These are phyloP conservation scores for Cercospora janseana DNA, from an alignment of 2,329 filamentous ascomycete genomes.

Conservation along the genomic window DNA sequence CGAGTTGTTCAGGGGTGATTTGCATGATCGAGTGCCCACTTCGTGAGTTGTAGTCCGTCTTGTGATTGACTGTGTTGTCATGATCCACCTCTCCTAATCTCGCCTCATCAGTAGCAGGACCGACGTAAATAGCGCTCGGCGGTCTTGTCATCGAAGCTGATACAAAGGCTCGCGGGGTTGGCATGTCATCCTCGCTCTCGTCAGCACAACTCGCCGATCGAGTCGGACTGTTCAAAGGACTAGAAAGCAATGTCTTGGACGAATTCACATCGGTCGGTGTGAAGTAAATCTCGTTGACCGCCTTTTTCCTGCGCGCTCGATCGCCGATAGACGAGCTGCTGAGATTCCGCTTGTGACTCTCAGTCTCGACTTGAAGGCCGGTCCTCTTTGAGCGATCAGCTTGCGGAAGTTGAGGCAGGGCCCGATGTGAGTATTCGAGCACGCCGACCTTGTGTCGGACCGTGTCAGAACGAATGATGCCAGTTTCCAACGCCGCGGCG, in stretches of 20 bases:
- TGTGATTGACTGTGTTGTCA: background rate
- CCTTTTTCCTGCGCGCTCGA: conserved; percentile 12
- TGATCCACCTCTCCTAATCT: background rate
- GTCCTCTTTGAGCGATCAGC: background rate
- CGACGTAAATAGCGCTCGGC: conserved; percentile 20
- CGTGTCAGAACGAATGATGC: conserved; percentile 10
- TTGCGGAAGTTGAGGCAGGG: conserved; percentile 3
- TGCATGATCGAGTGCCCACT: conserved; percentile 5
- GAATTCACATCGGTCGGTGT: conserved; percentile 28
- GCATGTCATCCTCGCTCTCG: conserved; percentile 17
- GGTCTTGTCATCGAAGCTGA: conserved; percentile 13
- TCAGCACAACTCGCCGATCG: conserved; percentile 4
- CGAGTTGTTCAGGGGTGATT: conserved; percentile 28
- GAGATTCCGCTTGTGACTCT: conserved; percentile 19
- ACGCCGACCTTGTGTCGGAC: conserved; percentile 8
- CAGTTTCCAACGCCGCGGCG: conserved; percentile 4
- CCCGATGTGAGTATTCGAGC: conserved; percentile 7
- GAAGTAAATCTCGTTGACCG: conserved; percentile 30
- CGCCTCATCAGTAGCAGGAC: background rate
- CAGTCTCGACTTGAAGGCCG: conserved; percentile 13
- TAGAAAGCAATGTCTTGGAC: conserved; percentile 27
- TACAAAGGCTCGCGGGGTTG: conserved; percentile 14
- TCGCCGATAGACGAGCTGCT: conserved; percentile 14
- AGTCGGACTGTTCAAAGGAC: conserved; percentile 28
- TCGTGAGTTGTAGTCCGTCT: background rate